Conservation (phyloP, 345 rosid genomes). For the Raphanus raphanistrum region DNA sequence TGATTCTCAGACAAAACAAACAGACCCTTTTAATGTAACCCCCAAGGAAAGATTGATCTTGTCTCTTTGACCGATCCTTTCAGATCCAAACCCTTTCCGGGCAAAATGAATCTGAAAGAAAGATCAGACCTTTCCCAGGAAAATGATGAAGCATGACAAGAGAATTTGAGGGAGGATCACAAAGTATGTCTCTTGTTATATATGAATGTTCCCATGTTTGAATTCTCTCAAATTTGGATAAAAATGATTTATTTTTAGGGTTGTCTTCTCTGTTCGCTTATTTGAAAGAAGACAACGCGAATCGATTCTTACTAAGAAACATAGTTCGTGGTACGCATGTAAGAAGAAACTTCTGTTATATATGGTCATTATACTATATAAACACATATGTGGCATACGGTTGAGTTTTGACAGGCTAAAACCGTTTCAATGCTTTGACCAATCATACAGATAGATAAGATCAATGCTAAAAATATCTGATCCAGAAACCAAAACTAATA, state of each 20-base stretch:
- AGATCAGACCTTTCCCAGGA: constrained; percentile 39
- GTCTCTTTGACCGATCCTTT: constrained; percentile 18
- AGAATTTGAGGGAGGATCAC: constrained; percentile 36
- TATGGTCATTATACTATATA: constrained; percentile 18
- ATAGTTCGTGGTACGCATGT: constrained; percentile 35
- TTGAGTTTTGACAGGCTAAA: constrained; percentile 13
- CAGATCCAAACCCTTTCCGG: constrained; percentile 41
- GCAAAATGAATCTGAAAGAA: constrained; percentile 40
- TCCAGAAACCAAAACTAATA: constrained; percentile 15
- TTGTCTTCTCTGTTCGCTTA: constrained; percentile 29
- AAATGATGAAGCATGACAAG: constrained; percentile 36
- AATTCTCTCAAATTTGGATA: constrained; percentile 35
- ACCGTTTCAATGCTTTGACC: constrained; percentile 13
- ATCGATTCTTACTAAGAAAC: constrained; percentile 19
- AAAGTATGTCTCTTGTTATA: constrained; percentile 33
- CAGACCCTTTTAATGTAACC: constrained; percentile 13
- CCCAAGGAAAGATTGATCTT: constrained; percentile 36
- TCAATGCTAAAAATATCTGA: background rate
- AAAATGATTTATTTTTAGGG: constrained; percentile 24
- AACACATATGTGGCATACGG: constrained; percentile 10
- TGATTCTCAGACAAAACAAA: constrained; percentile 21
- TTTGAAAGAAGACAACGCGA: constrained; percentile 34
- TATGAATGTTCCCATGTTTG: constrained; percentile 36
- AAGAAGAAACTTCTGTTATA: background rate
- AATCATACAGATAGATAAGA: constrained; percentile 21